These are phyloP conservation scores for Lodderomyces parapsilosis DNA, from an alignment of 1,139 yeast genomes.

Conservation along the genomic window DNA sequence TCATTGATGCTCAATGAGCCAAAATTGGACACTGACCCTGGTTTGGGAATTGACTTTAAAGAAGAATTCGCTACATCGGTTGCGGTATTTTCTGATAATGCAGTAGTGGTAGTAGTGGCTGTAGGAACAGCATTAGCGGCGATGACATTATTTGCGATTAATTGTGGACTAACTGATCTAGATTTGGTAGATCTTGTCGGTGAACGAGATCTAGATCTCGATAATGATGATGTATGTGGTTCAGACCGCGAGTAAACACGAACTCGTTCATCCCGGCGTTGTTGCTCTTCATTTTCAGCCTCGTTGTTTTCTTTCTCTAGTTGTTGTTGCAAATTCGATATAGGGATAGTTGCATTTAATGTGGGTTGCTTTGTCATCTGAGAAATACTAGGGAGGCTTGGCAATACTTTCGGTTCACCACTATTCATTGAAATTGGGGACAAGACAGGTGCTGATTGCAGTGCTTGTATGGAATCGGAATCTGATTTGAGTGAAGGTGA, in stretches of 20 bases:
- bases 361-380: slow-evolving; percentile 7
- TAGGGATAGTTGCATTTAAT: neutral
- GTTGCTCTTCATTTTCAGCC: neutral
- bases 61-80: neutral
- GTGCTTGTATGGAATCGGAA: neutral
- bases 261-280: neutral
- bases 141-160: neutral
- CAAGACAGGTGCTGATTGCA: neutral
- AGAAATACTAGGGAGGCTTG: slow-evolving; percentile 12
- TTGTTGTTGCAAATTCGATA: neutral
- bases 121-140: neutral
- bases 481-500: slow-evolving; percentile 2
- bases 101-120: no score
- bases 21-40: slow-evolving; percentile 8
- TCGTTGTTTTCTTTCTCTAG: neutral
- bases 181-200: neutral
- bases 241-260: neutral
- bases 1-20: slow-evolving; percentile 9
- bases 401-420: slow-evolving; percentile 12
- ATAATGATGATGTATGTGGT: neutral
- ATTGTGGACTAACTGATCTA: neutral
- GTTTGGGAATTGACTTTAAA: neutral
- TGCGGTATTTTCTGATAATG: no score
- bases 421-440: neutral
- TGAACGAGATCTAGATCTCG: neutral